phyloP scores from a whole-genome alignment of 2,329 filamentous ascomycete species.

The Drechslerella coelobrocha region DNA sequence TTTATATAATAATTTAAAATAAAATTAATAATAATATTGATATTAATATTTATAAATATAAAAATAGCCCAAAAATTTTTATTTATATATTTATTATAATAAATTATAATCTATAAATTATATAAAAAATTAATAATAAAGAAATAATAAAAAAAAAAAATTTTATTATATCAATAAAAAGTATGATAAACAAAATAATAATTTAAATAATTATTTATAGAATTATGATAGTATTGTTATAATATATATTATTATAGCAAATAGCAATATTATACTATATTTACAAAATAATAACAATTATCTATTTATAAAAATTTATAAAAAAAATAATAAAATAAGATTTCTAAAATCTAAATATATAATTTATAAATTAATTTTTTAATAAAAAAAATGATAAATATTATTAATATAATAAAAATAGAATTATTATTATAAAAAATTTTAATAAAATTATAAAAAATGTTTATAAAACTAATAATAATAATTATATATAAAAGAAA shows the following conservation, averaged over 20 bases:
- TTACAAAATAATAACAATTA: background rate
- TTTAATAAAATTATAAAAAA: background rate
- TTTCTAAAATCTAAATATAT: background rate
- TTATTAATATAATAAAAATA: background rate
- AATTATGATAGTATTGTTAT: background rate
- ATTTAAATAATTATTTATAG: conserved; percentile 3
- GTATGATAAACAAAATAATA: background rate
- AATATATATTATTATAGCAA: background rate
- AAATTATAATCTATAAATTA: background rate
- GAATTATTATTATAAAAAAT: background rate
- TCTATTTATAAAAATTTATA: background rate
- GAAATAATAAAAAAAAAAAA: conserved; percentile 6
- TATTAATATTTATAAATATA: too few species aligned
- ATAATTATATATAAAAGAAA: too few species aligned
- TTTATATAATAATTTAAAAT: background rate
- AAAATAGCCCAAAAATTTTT: too few species aligned
- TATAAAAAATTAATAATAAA: background rate
- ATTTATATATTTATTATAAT: background rate
- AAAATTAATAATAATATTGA: too few species aligned
- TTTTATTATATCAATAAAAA: background rate
- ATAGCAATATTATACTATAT: background rate
- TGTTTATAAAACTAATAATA: too few species aligned
- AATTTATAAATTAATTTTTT: background rate
- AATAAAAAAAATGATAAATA: background rate
- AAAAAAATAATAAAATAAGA: conserved; percentile 1